phyloP scores from a whole-genome alignment of 805 yeast species.

The Candida sakaeoensis region DNA sequence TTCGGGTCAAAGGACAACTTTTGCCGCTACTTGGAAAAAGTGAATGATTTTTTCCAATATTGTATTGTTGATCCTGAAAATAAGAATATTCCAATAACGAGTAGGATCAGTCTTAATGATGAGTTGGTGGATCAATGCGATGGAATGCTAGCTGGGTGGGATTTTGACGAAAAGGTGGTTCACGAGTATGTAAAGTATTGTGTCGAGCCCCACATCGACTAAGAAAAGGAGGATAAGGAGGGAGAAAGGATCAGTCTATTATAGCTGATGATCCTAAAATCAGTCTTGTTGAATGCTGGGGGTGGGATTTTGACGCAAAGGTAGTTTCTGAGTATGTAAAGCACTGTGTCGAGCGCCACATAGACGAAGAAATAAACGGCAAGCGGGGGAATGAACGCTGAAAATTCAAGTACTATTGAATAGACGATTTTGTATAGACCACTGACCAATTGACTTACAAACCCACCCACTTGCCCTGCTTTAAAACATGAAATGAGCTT shows the following conservation, averaged over 20 bases:
- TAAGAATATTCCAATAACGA: constrained; percentile 15
- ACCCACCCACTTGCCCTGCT: no score
- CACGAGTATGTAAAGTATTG: constrained; percentile 21
- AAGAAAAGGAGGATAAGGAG: neutral
- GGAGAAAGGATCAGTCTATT: neutral
- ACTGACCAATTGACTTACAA: no score
- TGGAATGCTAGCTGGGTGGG: constrained; percentile 19
- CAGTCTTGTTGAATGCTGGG: no score
- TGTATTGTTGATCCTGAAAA: constrained; percentile 10
- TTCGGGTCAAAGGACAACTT: constrained; percentile 26
- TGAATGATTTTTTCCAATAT: constrained; percentile 22
- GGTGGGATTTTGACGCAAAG: no score
- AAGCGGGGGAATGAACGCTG: no score
- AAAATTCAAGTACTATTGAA: no score
- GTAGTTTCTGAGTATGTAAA: no score
- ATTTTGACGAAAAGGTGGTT: constrained; percentile 16
- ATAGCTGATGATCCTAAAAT: no score
- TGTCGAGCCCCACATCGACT: constrained; percentile 16
- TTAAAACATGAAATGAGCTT: no score
- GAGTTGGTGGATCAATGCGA: constrained; percentile 15
- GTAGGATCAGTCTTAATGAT: constrained; percentile 13
- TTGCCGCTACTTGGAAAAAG: constrained; percentile 17
- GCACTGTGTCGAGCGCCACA: no score
- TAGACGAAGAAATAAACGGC: no score
- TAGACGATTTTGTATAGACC: no score